phyloP scores from a whole-genome alignment of 2,329 filamentous ascomycete genomes.

The Fonsecaea nubica region DNA sequence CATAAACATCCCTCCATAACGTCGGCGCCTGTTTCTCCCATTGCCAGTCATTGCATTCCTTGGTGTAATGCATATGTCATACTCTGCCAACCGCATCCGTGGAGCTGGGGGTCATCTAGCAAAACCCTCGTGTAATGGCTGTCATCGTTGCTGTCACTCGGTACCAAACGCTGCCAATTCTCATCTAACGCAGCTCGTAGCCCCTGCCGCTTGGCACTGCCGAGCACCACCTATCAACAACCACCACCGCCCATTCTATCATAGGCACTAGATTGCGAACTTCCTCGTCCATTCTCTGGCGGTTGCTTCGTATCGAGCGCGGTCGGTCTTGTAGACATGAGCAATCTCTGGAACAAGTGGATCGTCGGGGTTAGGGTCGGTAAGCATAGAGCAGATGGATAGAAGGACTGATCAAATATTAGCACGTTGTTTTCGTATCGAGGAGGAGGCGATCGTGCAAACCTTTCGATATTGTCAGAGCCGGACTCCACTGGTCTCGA shows the following conservation, averaged over 20 bases:
- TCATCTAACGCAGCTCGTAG: conserved; percentile 10
- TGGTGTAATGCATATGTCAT: conserved; percentile 28
- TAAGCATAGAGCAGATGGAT: conserved; percentile 99
- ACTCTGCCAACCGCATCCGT: conserved; percentile 18
- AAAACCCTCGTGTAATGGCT: conserved; percentile 6
- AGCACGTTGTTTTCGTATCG: conserved; percentile 1
- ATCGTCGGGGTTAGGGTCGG: conserved; percentile 98
- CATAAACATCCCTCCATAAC: conserved; percentile 25
- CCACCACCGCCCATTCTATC: conserved; percentile 9
- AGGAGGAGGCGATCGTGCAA: conserved; percentile 40
- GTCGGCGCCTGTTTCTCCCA: conserved; percentile 35
- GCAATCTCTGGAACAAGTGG: conserved; percentile 98
- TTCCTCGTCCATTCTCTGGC: conserved; percentile 98
- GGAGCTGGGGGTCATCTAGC: background rate
- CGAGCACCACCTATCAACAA: conserved; percentile 11
- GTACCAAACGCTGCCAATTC: conserved; percentile 3
- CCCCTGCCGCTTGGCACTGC: conserved; percentile 12
- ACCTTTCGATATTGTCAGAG: conserved; percentile 99
- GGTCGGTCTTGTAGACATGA: conserved; percentile 99
- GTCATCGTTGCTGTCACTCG: conserved; percentile 8
- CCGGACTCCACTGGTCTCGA: conserved; percentile 98
- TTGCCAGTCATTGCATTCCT: conserved; percentile 32
- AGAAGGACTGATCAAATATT: conserved; percentile 72
- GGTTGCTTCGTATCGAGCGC: conserved; percentile 92
- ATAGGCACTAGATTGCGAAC: conserved; percentile 79